Percentiles rank a stretch among this genome's conserved stretches.
Evolutionary conservation across 164 flowering plant species (phyloP).

Genomic region (Dillenia turbinata): DNA sequence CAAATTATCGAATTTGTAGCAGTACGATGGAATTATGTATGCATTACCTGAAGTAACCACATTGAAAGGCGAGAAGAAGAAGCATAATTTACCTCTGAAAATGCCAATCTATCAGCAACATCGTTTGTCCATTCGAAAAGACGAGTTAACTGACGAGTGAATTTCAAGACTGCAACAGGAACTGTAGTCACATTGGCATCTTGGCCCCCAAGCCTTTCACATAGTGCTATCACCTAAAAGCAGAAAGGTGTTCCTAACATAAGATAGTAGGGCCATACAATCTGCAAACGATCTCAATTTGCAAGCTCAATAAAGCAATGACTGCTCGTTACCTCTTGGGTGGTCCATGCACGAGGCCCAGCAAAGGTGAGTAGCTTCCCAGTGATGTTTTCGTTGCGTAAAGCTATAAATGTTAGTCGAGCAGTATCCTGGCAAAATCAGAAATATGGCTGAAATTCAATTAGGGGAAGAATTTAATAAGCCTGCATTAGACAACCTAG

Average conservation of each 20-base stretch:
- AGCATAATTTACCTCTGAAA: slow-evolving; percentile 73
- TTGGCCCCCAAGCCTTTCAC: slow-evolving; percentile 98
- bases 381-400: slow-evolving; percentile 76
- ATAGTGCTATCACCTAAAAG: slow-evolving; percentile 82
- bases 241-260: slow-evolving; percentile 1
- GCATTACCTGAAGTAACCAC: too few species aligned
- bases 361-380: slow-evolving; percentile 89
- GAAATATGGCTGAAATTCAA: not conserved
- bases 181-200: slow-evolving; percentile 98
- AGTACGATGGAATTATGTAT: too few species aligned
- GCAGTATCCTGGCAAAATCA: slow-evolving; percentile 71
- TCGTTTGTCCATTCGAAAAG: slow-evolving; percentile 96
- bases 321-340: slow-evolving; percentile 74
- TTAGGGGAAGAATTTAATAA: not conserved
- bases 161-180: slow-evolving; percentile 80
- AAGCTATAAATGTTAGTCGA: slow-evolving; percentile 80
- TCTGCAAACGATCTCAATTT: not conserved
- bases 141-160: slow-evolving; percentile 82
- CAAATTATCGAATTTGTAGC: too few species aligned
- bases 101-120: slow-evolving; percentile 98
- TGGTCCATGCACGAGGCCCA: slow-evolving; percentile 99
- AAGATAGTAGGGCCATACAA: not conserved
- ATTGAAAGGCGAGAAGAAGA: not conserved
- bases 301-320: not conserved
- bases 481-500: not conserved